A percentile compares a stretch with the other conserved stretches of the same genome.
These are phyloP conservation scores for Salvia sclarea DNA, from an alignment of 305 asterid genomes.

Conservation along the genomic window DNA sequence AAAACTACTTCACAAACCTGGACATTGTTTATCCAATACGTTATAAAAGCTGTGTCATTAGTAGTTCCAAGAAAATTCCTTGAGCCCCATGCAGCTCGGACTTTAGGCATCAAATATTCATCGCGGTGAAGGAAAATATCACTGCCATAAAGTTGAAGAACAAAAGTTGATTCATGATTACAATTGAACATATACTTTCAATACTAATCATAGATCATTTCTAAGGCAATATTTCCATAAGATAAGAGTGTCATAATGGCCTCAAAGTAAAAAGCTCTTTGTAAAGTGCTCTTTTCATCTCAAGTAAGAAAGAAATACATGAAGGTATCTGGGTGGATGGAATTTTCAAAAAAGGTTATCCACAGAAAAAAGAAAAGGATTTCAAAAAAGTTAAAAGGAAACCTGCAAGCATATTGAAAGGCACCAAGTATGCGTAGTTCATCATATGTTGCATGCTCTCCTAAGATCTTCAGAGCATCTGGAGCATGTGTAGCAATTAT, in stretches of 20 bases:
- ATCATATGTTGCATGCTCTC: slow-evolving; percentile 53
- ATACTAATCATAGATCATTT: not conserved
- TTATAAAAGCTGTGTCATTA: slow-evolving; percentile 46
- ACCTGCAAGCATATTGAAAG: slow-evolving; percentile 69
- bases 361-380: too few species aligned
- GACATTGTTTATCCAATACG: slow-evolving; percentile 68
- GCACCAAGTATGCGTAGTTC: slow-evolving; percentile 68
- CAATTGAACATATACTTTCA: not conserved
- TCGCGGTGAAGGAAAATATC: slow-evolving; percentile 77
- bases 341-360: too few species aligned
- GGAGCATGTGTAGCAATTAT: slow-evolving; percentile 68
- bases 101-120: slow-evolving; percentile 65
- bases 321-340: not conserved
- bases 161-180: not conserved
- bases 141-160: slow-evolving; percentile 39
- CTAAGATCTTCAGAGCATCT: slow-evolving; percentile 59
- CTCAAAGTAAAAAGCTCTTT: too few species aligned
- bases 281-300: not conserved
- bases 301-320: not conserved
- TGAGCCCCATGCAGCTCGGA: slow-evolving; percentile 70
- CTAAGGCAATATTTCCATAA: not conserved
- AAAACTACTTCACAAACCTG: slow-evolving; percentile 45
- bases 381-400: not conserved
- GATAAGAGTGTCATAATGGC: too few species aligned
- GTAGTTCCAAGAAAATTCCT: slow-evolving; percentile 69